Evolutionary conservation across 2,329 filamentous ascomycete species (phyloP).

Genomic region (Hypoxylon sp.): DNA sequence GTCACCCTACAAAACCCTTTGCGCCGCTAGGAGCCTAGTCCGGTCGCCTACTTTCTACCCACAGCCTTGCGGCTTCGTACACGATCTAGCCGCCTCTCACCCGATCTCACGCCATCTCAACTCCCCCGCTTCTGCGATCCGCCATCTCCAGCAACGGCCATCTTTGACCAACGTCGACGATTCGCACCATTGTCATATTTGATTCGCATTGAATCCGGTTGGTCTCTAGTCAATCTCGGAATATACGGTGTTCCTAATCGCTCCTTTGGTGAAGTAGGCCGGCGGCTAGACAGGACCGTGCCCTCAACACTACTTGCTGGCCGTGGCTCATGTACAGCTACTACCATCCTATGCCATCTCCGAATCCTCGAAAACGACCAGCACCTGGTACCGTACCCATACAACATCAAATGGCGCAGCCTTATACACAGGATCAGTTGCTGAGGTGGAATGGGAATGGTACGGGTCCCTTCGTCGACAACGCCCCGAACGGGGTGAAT

Average conservation of each 20-base stretch:
- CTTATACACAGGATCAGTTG: slow-evolving; percentile 64
- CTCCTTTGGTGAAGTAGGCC: slow-evolving; percentile 19
- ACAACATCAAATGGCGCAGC: slow-evolving; percentile 60
- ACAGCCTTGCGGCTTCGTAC: slow-evolving; percentile 46
- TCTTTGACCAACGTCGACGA: slow-evolving; percentile 12
- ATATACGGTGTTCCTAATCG: slow-evolving; percentile 22
- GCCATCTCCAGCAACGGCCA: slow-evolving; percentile 26
- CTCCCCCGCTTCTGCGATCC: slow-evolving; percentile 15
- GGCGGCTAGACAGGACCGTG: slow-evolving; percentile 23
- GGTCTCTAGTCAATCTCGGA: not conserved
- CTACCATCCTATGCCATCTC: slow-evolving; percentile 52
- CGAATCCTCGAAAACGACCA: slow-evolving; percentile 55
- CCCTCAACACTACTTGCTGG: slow-evolving; percentile 6
- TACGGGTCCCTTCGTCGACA: slow-evolving; percentile 53
- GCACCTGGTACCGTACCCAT: slow-evolving; percentile 53
- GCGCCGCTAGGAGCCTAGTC: slow-evolving; percentile 44
- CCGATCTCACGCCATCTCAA: slow-evolving; percentile 17
- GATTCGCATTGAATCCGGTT: slow-evolving; percentile 9
- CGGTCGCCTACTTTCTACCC: slow-evolving; percentile 34
- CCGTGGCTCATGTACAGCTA: slow-evolving; percentile 51
- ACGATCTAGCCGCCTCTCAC: slow-evolving; percentile 37
- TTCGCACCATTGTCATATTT: slow-evolving; percentile 8
- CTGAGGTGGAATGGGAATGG: slow-evolving; percentile 67
- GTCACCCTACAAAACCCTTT: slow-evolving; percentile 29
- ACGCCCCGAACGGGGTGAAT: slow-evolving; percentile 54